These are phyloP conservation scores for Brassica incana DNA, from an alignment of 345 rosid genomes.

Conservation along the genomic window DNA sequence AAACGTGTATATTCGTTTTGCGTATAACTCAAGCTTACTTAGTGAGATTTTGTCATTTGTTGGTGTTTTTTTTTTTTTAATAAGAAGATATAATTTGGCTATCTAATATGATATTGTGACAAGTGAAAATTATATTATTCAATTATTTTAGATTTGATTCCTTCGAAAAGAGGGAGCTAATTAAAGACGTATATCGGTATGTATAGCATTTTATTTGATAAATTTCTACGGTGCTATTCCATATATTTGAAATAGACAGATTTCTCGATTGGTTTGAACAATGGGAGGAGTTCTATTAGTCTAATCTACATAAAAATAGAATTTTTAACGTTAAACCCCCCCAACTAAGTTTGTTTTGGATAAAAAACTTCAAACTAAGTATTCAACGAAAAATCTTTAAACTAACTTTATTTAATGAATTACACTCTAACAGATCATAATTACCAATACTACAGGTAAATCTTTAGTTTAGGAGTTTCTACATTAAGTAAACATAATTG, in stretches of 20 bases:
- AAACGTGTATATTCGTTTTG: background rate
- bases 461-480: no score
- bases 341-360: no score
- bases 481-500: no score
- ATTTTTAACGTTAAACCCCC: no score
- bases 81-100: background rate
- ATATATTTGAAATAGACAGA: background rate
- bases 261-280: constrained; percentile 21
- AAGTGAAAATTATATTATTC: background rate
- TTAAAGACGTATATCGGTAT: background rate
- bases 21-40: background rate
- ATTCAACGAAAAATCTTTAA: no score
- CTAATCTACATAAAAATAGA: constrained; percentile 8
- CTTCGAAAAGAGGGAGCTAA: background rate
- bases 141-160: background rate
- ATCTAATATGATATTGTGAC: background rate
- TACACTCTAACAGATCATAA: no score
- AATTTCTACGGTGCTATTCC: constrained; percentile 14
- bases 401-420: no score
- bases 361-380: no score
- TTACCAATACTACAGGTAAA: no score
- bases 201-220: background rate
- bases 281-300: constrained; percentile 12
- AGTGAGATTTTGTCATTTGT: background rate
- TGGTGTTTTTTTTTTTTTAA: background rate